Evolutionary conservation across 2,329 filamentous ascomycete genomes (phyloP), one percentile per base, ranked within the genome.

Genomic region (Grosmannia clavigera): DNA sequence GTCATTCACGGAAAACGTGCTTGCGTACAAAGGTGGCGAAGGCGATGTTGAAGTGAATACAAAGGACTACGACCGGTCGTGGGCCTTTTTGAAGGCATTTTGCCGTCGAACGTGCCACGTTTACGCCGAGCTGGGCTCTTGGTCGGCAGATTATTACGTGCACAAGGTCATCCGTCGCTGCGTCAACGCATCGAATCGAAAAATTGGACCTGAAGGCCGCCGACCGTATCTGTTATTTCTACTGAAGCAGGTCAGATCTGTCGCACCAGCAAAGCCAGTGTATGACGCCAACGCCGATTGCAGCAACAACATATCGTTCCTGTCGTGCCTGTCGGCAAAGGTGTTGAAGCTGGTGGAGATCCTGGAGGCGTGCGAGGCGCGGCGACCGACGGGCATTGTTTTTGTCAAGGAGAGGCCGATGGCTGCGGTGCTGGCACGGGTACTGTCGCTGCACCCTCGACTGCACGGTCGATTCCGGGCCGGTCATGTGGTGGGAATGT

Each of bases 101-200:
- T 73, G 74, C 52, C 72, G 74, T 2, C 81, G 78, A 38, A 75
- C 79, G 14, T 55, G 63, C 1, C 75, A 77, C 16, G 75, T 91
- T 1, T 75, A 74, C 27, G 65, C 68, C 3, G 79, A 87, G 54
- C 75, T 91, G 4, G 88, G 88, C 0, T 64, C 75, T 1, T 92
- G 86, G 85, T 86, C 86, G 1, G 79, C 80, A 0, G 84, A 91
- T 56, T 80, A 78, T 57, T 91, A 85, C 67, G 80, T 91, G 29
- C 71, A 71, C 58, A 74, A 73, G 46, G 77, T 78, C 3, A 72
- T 83, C 11, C 69, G 63, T 1, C 65, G 68, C 53, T 57, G 12
- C 58, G 38, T 6, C 63, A 43, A 58, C n/a, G 53, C 46, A 1
- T 19, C 55, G 2, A 40, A 35, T 1, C 43, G 22, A 3, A 29